Evolutionary conservation across 176 grass and related monocot species (phyloP).

Genomic region (Elymus sibiricus): DNA sequence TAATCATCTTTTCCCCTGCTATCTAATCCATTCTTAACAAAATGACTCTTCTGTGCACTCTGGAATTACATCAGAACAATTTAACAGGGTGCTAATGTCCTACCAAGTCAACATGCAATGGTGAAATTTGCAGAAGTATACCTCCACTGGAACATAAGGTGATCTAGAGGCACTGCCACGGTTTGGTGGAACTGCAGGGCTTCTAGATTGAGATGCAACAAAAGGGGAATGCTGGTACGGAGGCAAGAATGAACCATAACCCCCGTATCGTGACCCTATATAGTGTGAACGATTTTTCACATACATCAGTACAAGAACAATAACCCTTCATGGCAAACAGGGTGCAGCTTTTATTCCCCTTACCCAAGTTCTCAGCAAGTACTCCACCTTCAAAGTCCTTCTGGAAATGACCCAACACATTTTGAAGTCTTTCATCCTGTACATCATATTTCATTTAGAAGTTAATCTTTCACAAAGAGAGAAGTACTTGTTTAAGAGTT

Average conservation of each 20-base stretch:
- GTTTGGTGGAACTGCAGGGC: constrained; percentile 36
- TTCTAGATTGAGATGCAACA: constrained; percentile 38
- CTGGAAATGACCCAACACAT: constrained; percentile 64
- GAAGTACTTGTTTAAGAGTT: constrained; percentile 2
- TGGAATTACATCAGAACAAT: constrained; percentile 39
- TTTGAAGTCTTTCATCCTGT: constrained; percentile 65
- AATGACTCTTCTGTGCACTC: constrained; percentile 29
- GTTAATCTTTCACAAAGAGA: background rate
- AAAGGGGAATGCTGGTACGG: constrained; percentile 33
- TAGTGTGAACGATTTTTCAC: constrained; percentile 16
- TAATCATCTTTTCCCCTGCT: constrained; percentile 33
- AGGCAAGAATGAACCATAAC: constrained; percentile 58
- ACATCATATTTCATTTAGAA: constrained; percentile 24
- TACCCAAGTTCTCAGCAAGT: constrained; percentile 46
- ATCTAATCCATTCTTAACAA: constrained; percentile 38
- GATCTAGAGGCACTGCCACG: constrained; percentile 52
- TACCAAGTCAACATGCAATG: constrained; percentile 21
- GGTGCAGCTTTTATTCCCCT: constrained; percentile 22
- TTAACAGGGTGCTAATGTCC: constrained; percentile 13
- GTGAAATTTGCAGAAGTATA: constrained; percentile 37
- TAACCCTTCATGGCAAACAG: constrained; percentile 11
- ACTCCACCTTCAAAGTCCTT: constrained; percentile 55
- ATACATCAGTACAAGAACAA: constrained; percentile 31
- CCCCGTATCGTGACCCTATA: constrained; percentile 51
- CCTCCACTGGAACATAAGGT: constrained; percentile 40